Conservation (phyloP, 2,329 filamentous ascomycete species). For the Lasiodiplodia hormozganensis region DNA sequence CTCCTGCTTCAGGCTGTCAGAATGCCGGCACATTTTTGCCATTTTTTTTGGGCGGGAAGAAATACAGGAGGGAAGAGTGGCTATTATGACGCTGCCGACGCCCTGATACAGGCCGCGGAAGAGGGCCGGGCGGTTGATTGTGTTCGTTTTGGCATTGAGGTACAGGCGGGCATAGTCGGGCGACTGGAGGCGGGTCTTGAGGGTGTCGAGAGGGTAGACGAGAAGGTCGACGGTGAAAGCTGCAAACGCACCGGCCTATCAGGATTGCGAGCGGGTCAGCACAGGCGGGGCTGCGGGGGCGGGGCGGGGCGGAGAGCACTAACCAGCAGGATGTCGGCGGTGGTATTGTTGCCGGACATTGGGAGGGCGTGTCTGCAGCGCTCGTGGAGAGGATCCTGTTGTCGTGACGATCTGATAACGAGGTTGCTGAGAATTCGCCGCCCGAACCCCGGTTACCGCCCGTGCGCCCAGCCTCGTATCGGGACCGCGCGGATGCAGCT, state of each 20-base stretch:
- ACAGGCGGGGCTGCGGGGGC: constrained; percentile 10
- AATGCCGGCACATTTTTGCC: background rate
- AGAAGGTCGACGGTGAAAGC: constrained; percentile 86
- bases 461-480: background rate
- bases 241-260: constrained; percentile 82
- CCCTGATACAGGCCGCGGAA: constrained; percentile 86
- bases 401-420: constrained; percentile 27
- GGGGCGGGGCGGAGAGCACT: constrained; percentile 46
- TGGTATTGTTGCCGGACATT: constrained; percentile 55
- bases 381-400: constrained; percentile 3
- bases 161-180: constrained; percentile 75
- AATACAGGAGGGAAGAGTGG: constrained; percentile 84
- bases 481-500: background rate
- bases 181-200: constrained; percentile 86
- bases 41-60: constrained; percentile 15
- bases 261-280: constrained; percentile 1
- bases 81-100: constrained; percentile 81
- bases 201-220: constrained; percentile 85
- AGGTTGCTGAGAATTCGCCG: constrained; percentile 19
- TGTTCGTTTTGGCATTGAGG: constrained; percentile 61
- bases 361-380: constrained; percentile 15
- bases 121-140: constrained; percentile 61
- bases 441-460: constrained; percentile 15
- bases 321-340: constrained; percentile 64
- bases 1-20: constrained; percentile 63